phyloP scores from a whole-genome alignment of 305 asterid genomes.

The Solanum hybrid region DNA sequence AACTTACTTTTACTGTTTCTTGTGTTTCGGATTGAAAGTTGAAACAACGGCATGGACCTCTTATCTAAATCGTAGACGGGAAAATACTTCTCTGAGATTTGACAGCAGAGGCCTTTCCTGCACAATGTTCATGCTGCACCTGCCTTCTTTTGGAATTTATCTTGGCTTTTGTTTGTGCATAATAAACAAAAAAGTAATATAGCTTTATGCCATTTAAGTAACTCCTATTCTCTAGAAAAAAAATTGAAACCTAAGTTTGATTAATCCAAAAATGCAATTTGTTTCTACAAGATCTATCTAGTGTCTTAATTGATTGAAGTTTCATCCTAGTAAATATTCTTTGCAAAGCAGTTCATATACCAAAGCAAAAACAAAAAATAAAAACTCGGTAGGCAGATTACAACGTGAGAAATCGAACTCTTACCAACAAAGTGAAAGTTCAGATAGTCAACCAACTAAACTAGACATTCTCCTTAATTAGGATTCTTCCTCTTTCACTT shows the following conservation, averaged over 20 bases:
- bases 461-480: background rate
- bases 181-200: too few species aligned
- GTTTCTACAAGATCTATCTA: background rate
- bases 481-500: background rate
- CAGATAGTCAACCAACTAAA: background rate
- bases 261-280: background rate
- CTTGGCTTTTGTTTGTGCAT: background rate
- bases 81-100: background rate
- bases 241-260: background rate
- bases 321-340: background rate
- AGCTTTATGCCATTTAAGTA: background rate
- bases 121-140: background rate
- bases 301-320: background rate
- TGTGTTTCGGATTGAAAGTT: background rate
- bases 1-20: background rate
- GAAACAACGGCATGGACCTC: background rate
- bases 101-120: background rate
- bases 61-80: background rate
- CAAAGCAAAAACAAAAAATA: background rate
- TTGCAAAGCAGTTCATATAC: background rate
- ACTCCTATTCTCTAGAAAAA: background rate
- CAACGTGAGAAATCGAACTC: background rate
- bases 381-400: background rate
- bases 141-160: background rate
- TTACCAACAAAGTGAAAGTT: too few species aligned